Evolutionary conservation across 163 green algal genomes (phyloP), one percentile per base, ranked within the genome.

Genomic region (Trebouxiophyceae sp.): DNA sequence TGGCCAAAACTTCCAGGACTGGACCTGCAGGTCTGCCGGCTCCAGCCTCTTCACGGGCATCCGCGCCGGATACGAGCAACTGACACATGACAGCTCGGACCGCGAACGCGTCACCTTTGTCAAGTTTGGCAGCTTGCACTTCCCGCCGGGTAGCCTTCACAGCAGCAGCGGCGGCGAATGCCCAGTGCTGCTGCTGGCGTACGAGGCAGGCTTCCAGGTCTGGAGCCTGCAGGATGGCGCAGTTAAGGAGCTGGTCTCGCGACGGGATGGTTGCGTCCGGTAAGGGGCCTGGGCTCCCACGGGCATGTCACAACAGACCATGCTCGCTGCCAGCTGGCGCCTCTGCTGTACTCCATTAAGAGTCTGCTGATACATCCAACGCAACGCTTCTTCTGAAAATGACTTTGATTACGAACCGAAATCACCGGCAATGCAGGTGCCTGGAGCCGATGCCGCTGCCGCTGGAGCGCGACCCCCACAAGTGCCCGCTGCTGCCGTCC

Each of bases 131-230:
- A 57, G 24, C 34, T 66, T 22, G 60, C 33, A 57, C 26, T n/a
- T n/a, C n/a, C n/a, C n/a, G n/a, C n/a, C n/a, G n/a, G n/a, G n/a
- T n/a, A n/a, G n/a, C n/a, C n/a, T n/a, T n/a, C n/a, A n/a, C n/a
- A n/a, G n/a, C n/a, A n/a, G n/a, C n/a, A n/a, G n/a, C n/a, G n/a
- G n/a, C n/a, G n/a, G n/a, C n/a, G n/a, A n/a, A 16, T 26, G 54
- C 4, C 22, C 3, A 2, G 70, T 77, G 22, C 62, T 81, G 26
- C 58, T 84, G 33, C 33, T 84, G 7, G 77, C 62, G 1, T 77
- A 80, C 45, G 62, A 64, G 3, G 75, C 60, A 19, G 77, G 77
- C n/a, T 84, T 84, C 23, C 77, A 83, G 57, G 54, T 79, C 8
- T 73, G 75, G 65, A 50, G 24, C 22, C 27, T 77, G 34, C n/a